Base-by-base conservation (phyloP, 805 yeast genomes). In the Huiozyma sinensis region DNA sequence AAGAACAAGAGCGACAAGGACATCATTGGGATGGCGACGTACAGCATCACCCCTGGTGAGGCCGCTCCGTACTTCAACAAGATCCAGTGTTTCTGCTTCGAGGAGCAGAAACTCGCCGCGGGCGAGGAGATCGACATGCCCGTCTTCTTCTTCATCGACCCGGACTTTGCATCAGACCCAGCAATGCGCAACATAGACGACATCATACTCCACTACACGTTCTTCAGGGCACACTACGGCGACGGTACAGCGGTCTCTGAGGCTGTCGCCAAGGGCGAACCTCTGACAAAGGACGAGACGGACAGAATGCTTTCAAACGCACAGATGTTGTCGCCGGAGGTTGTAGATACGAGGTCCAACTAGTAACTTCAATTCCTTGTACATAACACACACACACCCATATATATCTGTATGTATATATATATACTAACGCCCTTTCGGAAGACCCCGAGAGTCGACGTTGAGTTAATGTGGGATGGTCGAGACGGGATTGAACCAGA, bases 91-190 rank as follows among this genome's bases (percentile, higher is more conserved):
- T 92, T 92, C 67, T 92, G 98, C 60, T 92, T 92, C 58, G 98
- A 92, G 68, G 98, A 92, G 62, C 98, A 92, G 64, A 76, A 85
- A 63, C 70, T 92, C 50, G 74, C 79, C 44, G 95, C 97, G 2
- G 97, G 97, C 7, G 98, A 92, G 65, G 97, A 92, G 60, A 95
- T 92, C 12, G 98, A 92, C 60, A 92, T 92, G 98, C 98, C 98
- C 0, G 86, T 92, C 7, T 92, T 92, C 67, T 92, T 89, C 74
- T 89, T 89, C 64, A 85, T 89, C 38, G 97, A 89, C 60, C 97
- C 97, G 0, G 97, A 89, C 52, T 90, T 83, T 64, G 92, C 92
- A 38, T 78, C 80, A 47, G 97, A 89, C 60, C 97, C 98, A 5
- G 72, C 78, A 32, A 86, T 92, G 94, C 77, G 89, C 63, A 83